Percentiles rank a stretch among this genome's conserved stretches.
phyloP scores from a whole-genome alignment of 768 basidiomycete genomes.

The Phylloporus sp. region DNA sequence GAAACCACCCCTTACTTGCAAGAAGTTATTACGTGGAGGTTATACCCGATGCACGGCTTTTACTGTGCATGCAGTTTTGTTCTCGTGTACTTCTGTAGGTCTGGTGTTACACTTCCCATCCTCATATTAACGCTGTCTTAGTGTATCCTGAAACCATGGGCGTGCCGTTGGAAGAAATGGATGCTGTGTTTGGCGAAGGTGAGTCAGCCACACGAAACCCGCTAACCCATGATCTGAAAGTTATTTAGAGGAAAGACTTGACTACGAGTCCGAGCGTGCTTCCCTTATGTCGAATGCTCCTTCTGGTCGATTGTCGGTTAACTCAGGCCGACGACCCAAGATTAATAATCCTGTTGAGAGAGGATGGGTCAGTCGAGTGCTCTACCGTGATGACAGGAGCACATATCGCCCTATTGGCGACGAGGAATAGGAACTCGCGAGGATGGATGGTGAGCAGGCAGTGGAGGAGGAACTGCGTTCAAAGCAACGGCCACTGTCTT shows the following conservation, averaged over 20 bases:
- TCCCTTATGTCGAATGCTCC: constrained; percentile 45
- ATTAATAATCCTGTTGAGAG: constrained; percentile 20
- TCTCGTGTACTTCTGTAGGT: constrained; percentile 77
- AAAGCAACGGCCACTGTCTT: constrained; percentile 13
- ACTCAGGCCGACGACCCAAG: constrained; percentile 24
- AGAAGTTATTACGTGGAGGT: constrained; percentile 81
- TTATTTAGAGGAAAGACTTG: constrained; percentile 51
- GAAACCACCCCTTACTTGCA: constrained; percentile 84
- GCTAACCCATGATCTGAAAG: constrained; percentile 15
- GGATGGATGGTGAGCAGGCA: constrained; percentile 40
- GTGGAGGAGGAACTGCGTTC: constrained; percentile 21
- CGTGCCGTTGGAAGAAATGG: constrained; percentile 87
- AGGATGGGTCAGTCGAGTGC: constrained; percentile 50
- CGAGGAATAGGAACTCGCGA: constrained; percentile 57
- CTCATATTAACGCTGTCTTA: constrained; percentile 26
- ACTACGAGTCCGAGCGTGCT: constrained; percentile 62
- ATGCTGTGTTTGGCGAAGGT: constrained; percentile 88
- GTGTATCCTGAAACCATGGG: constrained; percentile 88
- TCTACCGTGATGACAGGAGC: constrained; percentile 40
- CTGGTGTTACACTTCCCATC: not conserved
- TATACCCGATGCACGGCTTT: constrained; percentile 96
- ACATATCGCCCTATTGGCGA: constrained; percentile 47
- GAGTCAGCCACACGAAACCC: not conserved
- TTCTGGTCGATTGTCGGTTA: constrained; percentile 38
- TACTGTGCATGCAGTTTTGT: constrained; percentile 87